phyloP scores from a whole-genome alignment of 1,284 basidiomycete species.

The Ganoderma lucidum region DNA sequence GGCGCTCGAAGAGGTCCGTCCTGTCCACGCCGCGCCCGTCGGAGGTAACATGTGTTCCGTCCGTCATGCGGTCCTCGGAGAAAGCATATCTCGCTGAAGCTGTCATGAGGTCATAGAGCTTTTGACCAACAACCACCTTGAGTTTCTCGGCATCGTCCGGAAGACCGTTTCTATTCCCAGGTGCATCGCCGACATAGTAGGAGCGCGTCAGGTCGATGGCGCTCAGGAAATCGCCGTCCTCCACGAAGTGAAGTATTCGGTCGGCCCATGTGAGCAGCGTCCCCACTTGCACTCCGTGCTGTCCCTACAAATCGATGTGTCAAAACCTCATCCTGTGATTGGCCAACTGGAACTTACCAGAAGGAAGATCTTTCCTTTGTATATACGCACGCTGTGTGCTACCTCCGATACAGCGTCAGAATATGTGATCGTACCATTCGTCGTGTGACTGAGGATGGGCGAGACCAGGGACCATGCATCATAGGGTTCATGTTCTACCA shows the following conservation, averaged over 20 bases:
- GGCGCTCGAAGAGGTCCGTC: constrained; percentile 88
- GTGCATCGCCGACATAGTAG: constrained; percentile 85
- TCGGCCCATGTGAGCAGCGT: constrained; percentile 97
- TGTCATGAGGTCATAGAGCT: constrained; percentile 84
- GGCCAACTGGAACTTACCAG: constrained; percentile 65
- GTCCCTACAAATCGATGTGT: constrained; percentile 53
- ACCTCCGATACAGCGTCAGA: constrained; percentile 62
- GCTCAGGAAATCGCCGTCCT: constrained; percentile 87
- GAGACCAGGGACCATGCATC: constrained; percentile 64
- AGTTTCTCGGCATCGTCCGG: constrained; percentile 72
- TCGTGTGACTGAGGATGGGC: constrained; percentile 56
- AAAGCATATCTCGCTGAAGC: constrained; percentile 93
- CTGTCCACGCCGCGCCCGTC: constrained; percentile 94
- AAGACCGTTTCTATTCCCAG: constrained; percentile 90
- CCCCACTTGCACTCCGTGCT: constrained; percentile 80
- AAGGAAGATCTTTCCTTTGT: constrained; percentile 92
- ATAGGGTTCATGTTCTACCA: constrained; percentile 67
- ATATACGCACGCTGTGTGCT: constrained; percentile 78
- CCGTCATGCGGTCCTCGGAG: constrained; percentile 92
- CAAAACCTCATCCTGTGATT: background rate
- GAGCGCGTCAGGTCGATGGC: constrained; percentile 89
- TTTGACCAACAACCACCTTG: constrained; percentile 74
- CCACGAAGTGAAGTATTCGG: constrained; percentile 85
- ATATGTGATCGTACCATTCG: constrained; percentile 56
- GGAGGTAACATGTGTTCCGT: constrained; percentile 83